These are phyloP conservation scores for Clavispora vitiphila DNA, from an alignment of 805 yeast genomes.

Conservation along the genomic window DNA sequence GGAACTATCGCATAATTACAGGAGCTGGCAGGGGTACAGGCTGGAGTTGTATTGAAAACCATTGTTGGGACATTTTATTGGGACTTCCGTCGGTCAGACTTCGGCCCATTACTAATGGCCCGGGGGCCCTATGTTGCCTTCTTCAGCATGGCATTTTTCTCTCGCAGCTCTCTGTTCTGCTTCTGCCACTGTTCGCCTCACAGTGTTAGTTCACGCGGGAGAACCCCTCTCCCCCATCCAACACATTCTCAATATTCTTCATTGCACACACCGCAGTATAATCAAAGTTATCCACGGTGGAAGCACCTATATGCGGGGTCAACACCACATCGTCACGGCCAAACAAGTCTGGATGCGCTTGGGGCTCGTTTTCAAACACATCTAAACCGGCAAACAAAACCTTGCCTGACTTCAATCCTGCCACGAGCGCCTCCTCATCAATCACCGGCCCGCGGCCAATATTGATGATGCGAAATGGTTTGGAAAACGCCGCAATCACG, in stretches of 20 bases:
- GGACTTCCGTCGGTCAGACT: too few species aligned
- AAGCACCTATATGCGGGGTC: conserved; percentile 69
- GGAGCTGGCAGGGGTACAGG: too few species aligned
- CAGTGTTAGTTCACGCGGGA: conserved; percentile 9
- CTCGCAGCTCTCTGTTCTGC: too few species aligned
- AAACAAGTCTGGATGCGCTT: conserved; percentile 43
- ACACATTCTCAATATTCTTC: conserved; percentile 46
- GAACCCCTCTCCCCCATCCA: conserved; percentile 26
- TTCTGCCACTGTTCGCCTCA: neutral
- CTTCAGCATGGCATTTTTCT: too few species aligned
- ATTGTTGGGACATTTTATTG: too few species aligned
- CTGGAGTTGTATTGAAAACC: too few species aligned
- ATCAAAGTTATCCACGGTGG: conserved; percentile 36
- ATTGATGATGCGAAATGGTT: conserved; percentile 61
- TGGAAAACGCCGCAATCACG: conserved; percentile 42
- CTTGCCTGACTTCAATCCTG: conserved; percentile 55
- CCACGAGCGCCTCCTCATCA: conserved; percentile 60
- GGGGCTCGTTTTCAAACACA: conserved; percentile 64
- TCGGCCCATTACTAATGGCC: too few species aligned
- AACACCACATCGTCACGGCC: conserved; percentile 58
- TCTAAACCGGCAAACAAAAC: conserved; percentile 67
- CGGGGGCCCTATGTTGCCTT: too few species aligned
- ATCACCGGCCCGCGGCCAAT: conserved; percentile 72
- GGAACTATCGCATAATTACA: too few species aligned
- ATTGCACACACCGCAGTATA: conserved; percentile 50